Evolutionary conservation across 352 stramenopile species (phyloP), one percentile per base, ranked within the genome.

Genomic region (Pythium diclinum): DNA sequence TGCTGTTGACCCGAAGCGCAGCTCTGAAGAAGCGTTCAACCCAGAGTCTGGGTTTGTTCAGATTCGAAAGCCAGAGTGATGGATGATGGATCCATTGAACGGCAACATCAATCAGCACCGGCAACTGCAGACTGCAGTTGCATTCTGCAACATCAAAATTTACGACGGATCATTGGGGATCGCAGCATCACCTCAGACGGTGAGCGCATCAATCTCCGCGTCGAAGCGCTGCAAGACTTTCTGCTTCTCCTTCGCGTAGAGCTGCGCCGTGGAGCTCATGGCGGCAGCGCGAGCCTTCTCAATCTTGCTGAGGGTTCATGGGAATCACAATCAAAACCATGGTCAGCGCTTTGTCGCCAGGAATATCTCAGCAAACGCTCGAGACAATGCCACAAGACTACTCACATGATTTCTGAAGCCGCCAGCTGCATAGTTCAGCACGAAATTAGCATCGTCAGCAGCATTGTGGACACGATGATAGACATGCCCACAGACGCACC

Each of bases 231-330:
- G 32, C 5, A 74, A 38, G 17, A 71, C 51, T 36, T 71, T 71
- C 49, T 74, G 58, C 56, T 77, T 74, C 70, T 77, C 70, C 17
- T 67, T 74, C 32, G 58, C 44, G 47, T 57, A 67, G 17, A 74
- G 62, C 40, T 77, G 67, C 6, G 62, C 46, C 1, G 70, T 67
- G 6, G 66, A 65, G 19, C 17, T 65, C 42, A 72, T 59, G 16
- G 63, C 67, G 13, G 58, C 19, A 3, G 56, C 40, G 21, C 56
- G 67, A 1, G 70, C 61, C 53, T 61, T 56, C 59, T 74, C 70
- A 4, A 67, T 69, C 42, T 71, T 69, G 25, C 62, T 71, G 25
- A 38, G 11, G 21, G 16, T 47, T 42, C 7, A 42, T 30, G 23
- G n/a, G 38, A 23, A 55, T 47, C 40, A 47, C 9, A 67, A 53